Conservation (phyloP, 2,329 filamentous ascomycete genomes). For the Grosmannia huntii region DNA sequence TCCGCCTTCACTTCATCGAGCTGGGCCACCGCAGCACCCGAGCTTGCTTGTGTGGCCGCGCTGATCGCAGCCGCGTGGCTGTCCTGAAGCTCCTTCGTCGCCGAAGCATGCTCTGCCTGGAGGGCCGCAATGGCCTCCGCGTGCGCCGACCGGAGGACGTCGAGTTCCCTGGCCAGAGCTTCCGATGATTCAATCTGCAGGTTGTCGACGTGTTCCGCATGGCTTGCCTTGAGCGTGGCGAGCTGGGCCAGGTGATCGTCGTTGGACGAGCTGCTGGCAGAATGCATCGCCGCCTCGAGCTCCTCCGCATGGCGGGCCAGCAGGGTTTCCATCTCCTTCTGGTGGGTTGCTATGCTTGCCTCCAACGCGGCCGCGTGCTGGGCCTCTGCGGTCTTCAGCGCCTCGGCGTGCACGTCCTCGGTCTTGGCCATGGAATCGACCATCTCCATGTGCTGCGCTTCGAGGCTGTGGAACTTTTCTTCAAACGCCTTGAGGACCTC, state of each 20-base stretch:
- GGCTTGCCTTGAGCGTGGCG: slow-evolving; percentile 39
- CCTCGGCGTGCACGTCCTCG: slow-evolving; percentile 25
- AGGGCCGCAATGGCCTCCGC: slow-evolving; percentile 28
- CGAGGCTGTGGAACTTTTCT: slow-evolving; percentile 48
- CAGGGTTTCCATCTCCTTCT: slow-evolving; percentile 41
- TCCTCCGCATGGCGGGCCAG: slow-evolving; percentile 45
- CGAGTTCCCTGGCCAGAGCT: slow-evolving; percentile 21
- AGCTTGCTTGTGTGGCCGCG: slow-evolving; percentile 14
- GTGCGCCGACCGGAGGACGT: slow-evolving; percentile 30
- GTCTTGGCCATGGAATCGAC: slow-evolving; percentile 13
- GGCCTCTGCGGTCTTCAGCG: slow-evolving; percentile 28
- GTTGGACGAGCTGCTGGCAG: slow-evolving; percentile 34
- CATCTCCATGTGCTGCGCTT: slow-evolving; percentile 41
- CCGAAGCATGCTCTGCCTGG: slow-evolving; percentile 25
- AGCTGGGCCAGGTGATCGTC: slow-evolving; percentile 36
- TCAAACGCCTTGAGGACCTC: slow-evolving; percentile 51
- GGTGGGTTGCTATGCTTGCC: slow-evolving; percentile 37
- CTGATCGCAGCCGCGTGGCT: slow-evolving; percentile 20
- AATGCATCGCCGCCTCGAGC: slow-evolving; percentile 42
- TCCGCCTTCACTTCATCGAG: slow-evolving; percentile 22
- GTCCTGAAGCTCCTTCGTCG: slow-evolving; percentile 24
- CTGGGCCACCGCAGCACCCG: slow-evolving; percentile 17
- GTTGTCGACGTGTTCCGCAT: slow-evolving; percentile 31
- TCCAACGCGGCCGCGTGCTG: slow-evolving; percentile 35
- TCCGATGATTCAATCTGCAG: slow-evolving; percentile 18